Conservation (phyloP, 495 filamentous ascomycete species). For the Letharia columbiana region DNA sequence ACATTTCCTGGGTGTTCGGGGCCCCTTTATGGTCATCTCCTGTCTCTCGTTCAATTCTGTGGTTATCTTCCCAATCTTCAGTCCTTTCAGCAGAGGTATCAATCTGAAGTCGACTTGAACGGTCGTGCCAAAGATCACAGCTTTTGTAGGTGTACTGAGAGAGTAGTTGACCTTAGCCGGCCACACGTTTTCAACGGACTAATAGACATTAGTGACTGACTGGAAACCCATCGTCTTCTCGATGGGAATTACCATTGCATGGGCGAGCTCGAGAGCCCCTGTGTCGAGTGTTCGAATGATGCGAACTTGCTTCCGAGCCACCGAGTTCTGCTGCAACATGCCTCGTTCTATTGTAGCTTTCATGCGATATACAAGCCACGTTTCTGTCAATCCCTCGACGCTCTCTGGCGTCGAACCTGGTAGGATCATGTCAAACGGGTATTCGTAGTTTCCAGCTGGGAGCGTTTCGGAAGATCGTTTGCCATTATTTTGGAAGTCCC, state of each 20-base stretch:
- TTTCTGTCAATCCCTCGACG: conserved; percentile 74
- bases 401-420: conserved; percentile 74
- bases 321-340: conserved; percentile 70
- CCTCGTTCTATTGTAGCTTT: conserved; percentile 78
- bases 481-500: conserved; percentile 43
- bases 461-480: conserved; percentile 53
- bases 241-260: conserved; percentile 58
- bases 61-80: conserved; percentile 67
- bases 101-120: conserved; percentile 74
- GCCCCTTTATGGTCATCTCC: conserved; percentile 48
- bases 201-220: conserved; percentile 15
- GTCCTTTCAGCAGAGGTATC: conserved; percentile 75
- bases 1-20: conserved; percentile 9
- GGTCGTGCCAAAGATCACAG: conserved; percentile 78
- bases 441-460: conserved; percentile 77
- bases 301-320: conserved; percentile 69
- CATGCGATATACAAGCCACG: conserved; percentile 76
- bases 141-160: conserved; percentile 80
- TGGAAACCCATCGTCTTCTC: not conserved
- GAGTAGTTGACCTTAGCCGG: conserved; percentile 90
- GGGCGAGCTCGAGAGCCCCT: conserved; percentile 70
- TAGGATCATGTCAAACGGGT: conserved; percentile 72
- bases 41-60: conserved; percentile 70
- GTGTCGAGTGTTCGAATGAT: conserved; percentile 80
- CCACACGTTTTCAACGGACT: conserved; percentile 90